Percentiles rank a stretch among this genome's conserved stretches.
Conservation (phyloP, 2,329 filamentous ascomycete species). For the Nigrograna mackinnonii region DNA sequence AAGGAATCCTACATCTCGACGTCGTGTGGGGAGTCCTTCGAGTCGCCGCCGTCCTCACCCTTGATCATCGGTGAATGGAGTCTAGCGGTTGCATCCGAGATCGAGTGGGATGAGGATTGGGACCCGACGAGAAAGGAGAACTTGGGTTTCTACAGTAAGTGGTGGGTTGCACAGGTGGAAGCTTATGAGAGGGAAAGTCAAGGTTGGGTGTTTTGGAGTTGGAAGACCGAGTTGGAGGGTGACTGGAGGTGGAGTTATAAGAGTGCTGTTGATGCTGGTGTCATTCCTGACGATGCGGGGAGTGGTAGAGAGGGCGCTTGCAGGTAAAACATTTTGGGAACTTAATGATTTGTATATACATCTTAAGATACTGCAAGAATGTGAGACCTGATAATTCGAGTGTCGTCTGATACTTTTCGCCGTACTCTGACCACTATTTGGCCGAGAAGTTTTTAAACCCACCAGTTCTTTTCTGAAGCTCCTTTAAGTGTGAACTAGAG, state of each 20-base stretch:
- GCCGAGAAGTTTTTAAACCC: no score
- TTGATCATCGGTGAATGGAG: conserved; percentile 64
- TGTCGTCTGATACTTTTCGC: no score
- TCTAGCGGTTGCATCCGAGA: conserved; percentile 54
- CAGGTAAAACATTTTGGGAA: no score
- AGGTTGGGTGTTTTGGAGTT: conserved; percentile 66
- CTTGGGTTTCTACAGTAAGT: conserved; percentile 57
- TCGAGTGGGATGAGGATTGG: conserved; percentile 52
- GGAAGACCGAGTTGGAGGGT: conserved; percentile 54
- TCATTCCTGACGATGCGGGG: conserved; percentile 19
- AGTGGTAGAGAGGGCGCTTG: no score
- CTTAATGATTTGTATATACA: no score
- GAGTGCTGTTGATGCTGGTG: conserved; percentile 29
- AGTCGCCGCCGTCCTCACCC: conserved; percentile 41
- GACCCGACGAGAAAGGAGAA: conserved; percentile 34
- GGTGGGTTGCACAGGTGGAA: conserved; percentile 61
- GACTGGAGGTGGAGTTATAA: conserved; percentile 58
- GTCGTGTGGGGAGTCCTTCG: conserved; percentile 54
- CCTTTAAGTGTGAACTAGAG: no score
- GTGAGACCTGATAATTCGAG: no score
- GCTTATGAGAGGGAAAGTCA: conserved; percentile 55
- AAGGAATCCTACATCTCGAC: conserved; percentile 55
- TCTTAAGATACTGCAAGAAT: no score
- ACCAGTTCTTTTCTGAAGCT: no score
- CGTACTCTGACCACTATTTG: no score